A percentile compares a stretch with the other conserved stretches of the same genome.
These are phyloP conservation scores for Singerocomus inundabilis DNA, from an alignment of 1,284 basidiomycete genomes.

Conservation along the genomic window DNA sequence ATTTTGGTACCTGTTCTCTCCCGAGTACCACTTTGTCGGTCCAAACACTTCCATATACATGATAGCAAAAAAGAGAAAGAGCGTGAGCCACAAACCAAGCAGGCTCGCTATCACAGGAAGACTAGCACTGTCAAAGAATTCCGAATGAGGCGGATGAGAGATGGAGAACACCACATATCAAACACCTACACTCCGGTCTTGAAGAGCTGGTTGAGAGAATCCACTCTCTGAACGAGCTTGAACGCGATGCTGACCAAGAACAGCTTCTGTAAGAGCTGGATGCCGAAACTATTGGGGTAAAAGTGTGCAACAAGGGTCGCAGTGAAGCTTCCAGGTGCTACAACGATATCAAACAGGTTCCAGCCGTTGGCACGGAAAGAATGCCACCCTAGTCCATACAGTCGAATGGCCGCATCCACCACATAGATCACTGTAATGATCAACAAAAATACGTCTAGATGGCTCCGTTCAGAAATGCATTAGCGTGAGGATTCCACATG, in stretches of 20 bases:
- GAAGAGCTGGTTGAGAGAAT: constrained; percentile 93
- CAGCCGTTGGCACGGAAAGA: constrained; percentile 88
- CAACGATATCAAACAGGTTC: constrained; percentile 90
- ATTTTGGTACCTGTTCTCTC: constrained; percentile 74
- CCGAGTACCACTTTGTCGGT: constrained; percentile 83
- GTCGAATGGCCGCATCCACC: constrained; percentile 76
- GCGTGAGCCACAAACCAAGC: constrained; percentile 85
- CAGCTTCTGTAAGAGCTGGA: constrained; percentile 86
- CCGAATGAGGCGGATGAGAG: constrained; percentile 2
- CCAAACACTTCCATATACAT: constrained; percentile 92
- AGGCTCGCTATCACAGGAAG: constrained; percentile 86
- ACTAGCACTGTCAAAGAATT: constrained; percentile 59
- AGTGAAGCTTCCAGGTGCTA: constrained; percentile 79
- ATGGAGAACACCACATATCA: neutral
- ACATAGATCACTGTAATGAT: constrained; percentile 73
- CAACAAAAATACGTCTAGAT: constrained; percentile 74
- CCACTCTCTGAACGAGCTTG: constrained; percentile 91
- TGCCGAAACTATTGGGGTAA: constrained; percentile 48
- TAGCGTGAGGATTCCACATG: neutral
- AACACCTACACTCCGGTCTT: constrained; percentile 86
- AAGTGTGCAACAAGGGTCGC: constrained; percentile 80
- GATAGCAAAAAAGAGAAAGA: constrained; percentile 94
- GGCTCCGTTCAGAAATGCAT: constrained; percentile 7
- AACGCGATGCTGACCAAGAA: constrained; percentile 93
- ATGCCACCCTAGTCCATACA: constrained; percentile 82